phyloP scores from a whole-genome alignment of 805 yeast genomes.

The Nakazawaea ernobii region DNA sequence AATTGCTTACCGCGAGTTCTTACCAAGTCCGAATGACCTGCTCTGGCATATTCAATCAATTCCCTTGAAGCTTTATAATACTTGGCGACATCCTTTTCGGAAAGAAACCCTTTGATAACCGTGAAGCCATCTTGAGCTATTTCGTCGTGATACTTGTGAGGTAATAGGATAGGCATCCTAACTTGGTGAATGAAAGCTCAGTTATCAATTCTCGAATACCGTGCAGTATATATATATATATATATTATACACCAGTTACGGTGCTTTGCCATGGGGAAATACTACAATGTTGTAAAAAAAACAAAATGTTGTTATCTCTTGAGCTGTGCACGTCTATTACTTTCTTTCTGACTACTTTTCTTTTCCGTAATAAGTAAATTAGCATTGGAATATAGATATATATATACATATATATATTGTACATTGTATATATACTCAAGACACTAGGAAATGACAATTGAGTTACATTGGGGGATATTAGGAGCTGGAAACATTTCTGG shows the following conservation, averaged over 20 bases:
- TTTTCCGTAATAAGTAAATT: too few species aligned
- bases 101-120: conserved; percentile 33
- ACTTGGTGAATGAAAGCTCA: too few species aligned
- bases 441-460: conserved; percentile 2
- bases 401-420: background rate
- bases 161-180: conserved; percentile 9
- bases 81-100: conserved; percentile 31
- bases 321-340: background rate
- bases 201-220: too few species aligned
- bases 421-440: too few species aligned
- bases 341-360: too few species aligned
- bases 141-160: conserved; percentile 20
- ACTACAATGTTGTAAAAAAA: background rate
- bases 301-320: background rate
- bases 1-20: conserved; percentile 48
- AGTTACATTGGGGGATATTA: conserved; percentile 40
- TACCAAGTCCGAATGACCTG: conserved; percentile 43
- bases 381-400: too few species aligned
- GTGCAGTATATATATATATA: too few species aligned
- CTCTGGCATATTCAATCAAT: conserved; percentile 35
- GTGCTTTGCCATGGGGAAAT: background rate
- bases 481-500: conserved; percentile 46
- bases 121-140: conserved; percentile 30
- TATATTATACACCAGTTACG: too few species aligned
- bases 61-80: conserved; percentile 32